These are phyloP conservation scores for Penicillium coffeae DNA, from an alignment of 495 filamentous ascomycete genomes.

Conservation along the genomic window DNA sequence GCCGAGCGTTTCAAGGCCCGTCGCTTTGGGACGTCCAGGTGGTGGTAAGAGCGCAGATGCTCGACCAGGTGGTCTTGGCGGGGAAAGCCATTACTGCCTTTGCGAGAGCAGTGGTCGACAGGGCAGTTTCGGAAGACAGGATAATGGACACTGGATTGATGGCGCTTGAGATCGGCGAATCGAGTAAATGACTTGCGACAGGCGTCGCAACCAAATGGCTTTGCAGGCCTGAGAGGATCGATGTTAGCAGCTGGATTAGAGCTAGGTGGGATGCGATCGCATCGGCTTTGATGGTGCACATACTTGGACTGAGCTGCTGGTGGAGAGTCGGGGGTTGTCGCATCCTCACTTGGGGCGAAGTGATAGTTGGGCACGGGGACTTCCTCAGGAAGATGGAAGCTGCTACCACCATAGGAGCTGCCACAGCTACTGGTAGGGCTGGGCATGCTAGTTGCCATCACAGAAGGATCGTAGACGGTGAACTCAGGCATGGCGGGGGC, in stretches of 20 bases:
- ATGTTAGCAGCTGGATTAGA: constrained; percentile 3
- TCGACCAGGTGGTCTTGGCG: constrained; percentile 86
- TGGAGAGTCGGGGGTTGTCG: constrained; percentile 17
- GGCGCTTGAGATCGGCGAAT: constrained; percentile 52
- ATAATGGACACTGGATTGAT: constrained; percentile 50
- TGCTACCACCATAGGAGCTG: constrained; percentile 13
- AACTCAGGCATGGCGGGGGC: constrained; percentile 5
- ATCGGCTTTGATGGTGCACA: constrained; percentile 7
- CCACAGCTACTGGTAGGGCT: constrained; percentile 18
- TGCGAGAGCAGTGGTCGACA: constrained; percentile 73
- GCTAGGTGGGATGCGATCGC: not conserved
- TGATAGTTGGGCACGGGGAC: constrained; percentile 19
- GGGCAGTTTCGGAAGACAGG: constrained; percentile 72
- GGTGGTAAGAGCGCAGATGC: constrained; percentile 77
- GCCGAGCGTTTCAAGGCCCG: constrained; percentile 29
- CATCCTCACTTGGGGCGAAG: constrained; percentile 11
- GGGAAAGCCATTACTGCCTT: constrained; percentile 73
- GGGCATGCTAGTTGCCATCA: constrained; percentile 18
- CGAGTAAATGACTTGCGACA: constrained; percentile 50
- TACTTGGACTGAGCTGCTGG: constrained; percentile 23
- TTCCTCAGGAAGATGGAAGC: constrained; percentile 17
- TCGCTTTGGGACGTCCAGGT: constrained; percentile 47
- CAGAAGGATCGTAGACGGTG: constrained; percentile 10
- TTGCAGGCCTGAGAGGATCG: constrained; percentile 22
- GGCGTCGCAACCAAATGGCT: constrained; percentile 40